Base-by-base conservation (phyloP, 768 basidiomycete genomes). In the Kwoniella europaea region DNA sequence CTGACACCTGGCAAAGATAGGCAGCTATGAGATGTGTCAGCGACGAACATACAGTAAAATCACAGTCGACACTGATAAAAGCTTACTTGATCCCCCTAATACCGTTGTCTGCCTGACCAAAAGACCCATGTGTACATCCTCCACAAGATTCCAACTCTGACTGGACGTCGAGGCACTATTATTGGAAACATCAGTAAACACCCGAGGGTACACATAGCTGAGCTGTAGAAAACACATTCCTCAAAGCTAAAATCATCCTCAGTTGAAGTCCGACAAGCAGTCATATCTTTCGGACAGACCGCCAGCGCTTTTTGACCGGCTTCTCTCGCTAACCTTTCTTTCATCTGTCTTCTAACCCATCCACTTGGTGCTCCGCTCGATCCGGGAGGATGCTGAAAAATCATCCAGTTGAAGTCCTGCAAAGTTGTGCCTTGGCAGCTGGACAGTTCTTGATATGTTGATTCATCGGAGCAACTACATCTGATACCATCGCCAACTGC, bases 61-160 rank as follows among this genome's bases (percentile, higher is more conserved):
- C 46, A 16, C 18, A 50, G 10, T n/a, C 20, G 7, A 22, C 18
- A 12, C 54, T 0, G 24, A 9, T 15, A 52, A 15, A 52, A 52
- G 50, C 54, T 55, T 22, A 55, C 54, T 55, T 22, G 15, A 22
- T 27, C 9, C 63, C 63, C 18, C 24, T 55, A 22, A 4, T 55
- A 20, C 42, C 5, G 24, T 52, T 50, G 29, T 10, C 24, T 20
- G 24, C 10, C 10, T 55, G 50, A 1, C 22, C 22, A 44, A 65
- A 18, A 12, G 27, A 13, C 10, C 63, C 63, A 22, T 65, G 4
- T 13, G 55, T 42, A 53, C 63, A 65, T 5, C 63, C 63, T 4
- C 63, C 63, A 42, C 63, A 65, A 3, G 63, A 65, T 22, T 65
- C 63, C 10, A 65, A 13, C 53, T 65, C 63, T 15, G 50, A 29